These are phyloP conservation scores for Calonectria ilicicola DNA, from an alignment of 2,329 filamentous ascomycete genomes.

Conservation along the genomic window DNA sequence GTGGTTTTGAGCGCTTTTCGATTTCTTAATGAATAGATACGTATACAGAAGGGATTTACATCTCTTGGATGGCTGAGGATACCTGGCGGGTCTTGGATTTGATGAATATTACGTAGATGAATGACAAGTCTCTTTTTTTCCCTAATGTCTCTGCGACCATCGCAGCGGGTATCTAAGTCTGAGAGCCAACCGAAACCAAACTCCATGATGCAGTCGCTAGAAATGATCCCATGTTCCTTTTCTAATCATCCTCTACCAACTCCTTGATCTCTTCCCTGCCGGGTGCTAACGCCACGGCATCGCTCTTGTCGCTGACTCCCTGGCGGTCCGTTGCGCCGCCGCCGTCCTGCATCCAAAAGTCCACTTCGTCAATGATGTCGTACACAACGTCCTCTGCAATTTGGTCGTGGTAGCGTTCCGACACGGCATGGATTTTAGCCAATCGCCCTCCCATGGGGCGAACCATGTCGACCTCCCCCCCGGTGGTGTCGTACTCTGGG, in stretches of 20 bases:
- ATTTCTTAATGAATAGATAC: slow-evolving; percentile 18
- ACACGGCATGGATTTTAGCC: slow-evolving; percentile 68
- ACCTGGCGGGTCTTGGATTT: slow-evolving; percentile 12
- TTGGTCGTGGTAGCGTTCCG: slow-evolving; percentile 89
- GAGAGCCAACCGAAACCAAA: slow-evolving; percentile 23
- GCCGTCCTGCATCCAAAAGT: slow-evolving; percentile 84
- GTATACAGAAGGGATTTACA: slow-evolving; percentile 12
- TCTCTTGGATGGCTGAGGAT: slow-evolving; percentile 21
- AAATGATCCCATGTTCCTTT: neutral
- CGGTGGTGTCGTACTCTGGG: slow-evolving; percentile 62
- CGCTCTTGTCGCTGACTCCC: slow-evolving; percentile 58
- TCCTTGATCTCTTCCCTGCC: slow-evolving; percentile 73
- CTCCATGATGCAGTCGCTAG: slow-evolving; percentile 14
- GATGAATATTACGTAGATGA: slow-evolving; percentile 22
- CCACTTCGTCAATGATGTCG: slow-evolving; percentile 94
- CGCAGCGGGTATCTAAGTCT: slow-evolving; percentile 45
- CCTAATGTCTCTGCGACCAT: slow-evolving; percentile 1
- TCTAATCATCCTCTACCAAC: slow-evolving; percentile 71
- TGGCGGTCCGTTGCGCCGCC: slow-evolving; percentile 61
- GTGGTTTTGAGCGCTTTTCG: slow-evolving; percentile 27
- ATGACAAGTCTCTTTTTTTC: slow-evolving; percentile 15
- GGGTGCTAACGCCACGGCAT: slow-evolving; percentile 56
- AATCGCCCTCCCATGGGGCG: slow-evolving; percentile 35
- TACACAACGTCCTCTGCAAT: slow-evolving; percentile 95
- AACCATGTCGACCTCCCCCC: slow-evolving; percentile 62